Percentiles rank a stretch among this genome's conserved stretches.
Evolutionary conservation across 106 monocot species (phyloP).

Genomic region (Acorus gramineus): DNA sequence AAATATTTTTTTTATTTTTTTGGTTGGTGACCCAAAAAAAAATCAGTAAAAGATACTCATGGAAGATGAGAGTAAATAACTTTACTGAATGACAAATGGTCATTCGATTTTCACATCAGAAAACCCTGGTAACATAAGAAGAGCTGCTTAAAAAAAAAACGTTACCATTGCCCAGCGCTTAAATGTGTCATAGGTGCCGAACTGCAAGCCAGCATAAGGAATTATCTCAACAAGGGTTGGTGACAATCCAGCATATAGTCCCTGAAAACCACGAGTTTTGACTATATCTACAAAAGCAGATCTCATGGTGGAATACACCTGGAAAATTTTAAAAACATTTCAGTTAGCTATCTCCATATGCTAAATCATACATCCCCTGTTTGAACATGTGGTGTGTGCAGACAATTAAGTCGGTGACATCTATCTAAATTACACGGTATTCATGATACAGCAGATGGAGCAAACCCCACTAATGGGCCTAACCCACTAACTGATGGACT

Average conservation of each 20-base stretch:
- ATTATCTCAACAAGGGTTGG: constrained; percentile 92
- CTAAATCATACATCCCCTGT: too few relatives aligned
- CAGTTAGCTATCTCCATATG: neutral
- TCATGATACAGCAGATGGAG: too few relatives aligned
- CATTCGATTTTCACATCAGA: neutral
- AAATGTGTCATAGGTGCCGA: constrained; percentile 94
- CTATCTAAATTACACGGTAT: too few relatives aligned
- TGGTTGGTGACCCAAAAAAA: too few relatives aligned
- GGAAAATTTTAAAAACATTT: constrained; percentile 9
- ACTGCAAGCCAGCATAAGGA: constrained; percentile 96
- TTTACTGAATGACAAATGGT: neutral
- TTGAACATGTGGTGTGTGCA: too few relatives aligned
- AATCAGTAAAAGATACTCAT: too few relatives aligned
- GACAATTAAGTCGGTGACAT: too few relatives aligned
- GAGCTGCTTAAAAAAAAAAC: neutral
- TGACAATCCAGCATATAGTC: constrained; percentile 80
- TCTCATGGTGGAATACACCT: constrained; percentile 88
- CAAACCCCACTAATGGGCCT: too few relatives aligned
- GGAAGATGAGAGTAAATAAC: too few relatives aligned
- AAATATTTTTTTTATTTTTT: too few relatives aligned
- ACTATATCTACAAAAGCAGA: constrained; percentile 75
- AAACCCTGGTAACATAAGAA: neutral
- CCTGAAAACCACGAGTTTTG: constrained; percentile 58
- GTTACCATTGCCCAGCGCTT: constrained; percentile 94
- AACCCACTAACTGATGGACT: too few relatives aligned